Evolutionary conservation across 768 basidiomycete species (phyloP).

Genomic region (Hemileccinum rubropunctum): DNA sequence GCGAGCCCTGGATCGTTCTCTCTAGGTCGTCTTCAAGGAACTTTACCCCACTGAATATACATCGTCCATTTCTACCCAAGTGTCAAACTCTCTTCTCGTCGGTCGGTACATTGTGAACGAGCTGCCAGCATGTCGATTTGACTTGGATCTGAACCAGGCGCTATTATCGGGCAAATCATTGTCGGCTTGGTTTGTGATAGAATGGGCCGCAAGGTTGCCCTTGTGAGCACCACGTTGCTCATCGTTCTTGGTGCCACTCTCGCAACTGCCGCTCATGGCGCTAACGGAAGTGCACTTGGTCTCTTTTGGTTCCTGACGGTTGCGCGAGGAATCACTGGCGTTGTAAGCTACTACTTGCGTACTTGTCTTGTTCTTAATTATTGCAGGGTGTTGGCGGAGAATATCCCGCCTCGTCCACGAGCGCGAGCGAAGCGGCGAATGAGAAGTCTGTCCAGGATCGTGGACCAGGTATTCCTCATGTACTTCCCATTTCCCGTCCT

Average conservation of each 20-base stretch:
- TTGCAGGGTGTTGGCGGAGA: slow-evolving; percentile 70
- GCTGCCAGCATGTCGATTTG: not conserved
- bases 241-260: slow-evolving; percentile 71
- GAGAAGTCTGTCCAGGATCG: slow-evolving; percentile 58
- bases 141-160: slow-evolving; percentile 38
- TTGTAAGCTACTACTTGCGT: slow-evolving; percentile 38
- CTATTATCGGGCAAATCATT: slow-evolving; percentile 56
- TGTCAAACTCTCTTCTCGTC: slow-evolving; percentile 68
- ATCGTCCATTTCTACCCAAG: slow-evolving; percentile 57
- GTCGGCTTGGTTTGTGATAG: slow-evolving; percentile 74
- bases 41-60: slow-evolving; percentile 67
- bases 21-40: slow-evolving; percentile 60
- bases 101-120: slow-evolving; percentile 38
- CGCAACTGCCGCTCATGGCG: slow-evolving; percentile 65
- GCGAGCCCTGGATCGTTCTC: slow-evolving; percentile 9
- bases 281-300: slow-evolving; percentile 50
- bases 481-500: not conserved
- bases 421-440: slow-evolving; percentile 71
- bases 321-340: slow-evolving; percentile 66
- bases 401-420: slow-evolving; percentile 71
- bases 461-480: slow-evolving; percentile 48
- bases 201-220: slow-evolving; percentile 71
- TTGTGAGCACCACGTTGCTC: slow-evolving; percentile 62
- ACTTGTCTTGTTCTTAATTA: slow-evolving; percentile 1
- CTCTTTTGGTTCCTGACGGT: slow-evolving; percentile 76